A percentile compares a stretch with the other conserved stretches of the same genome.
Evolutionary conservation across 148 eudicot species (phyloP).

Genomic region (Dianthus caryophyllus): DNA sequence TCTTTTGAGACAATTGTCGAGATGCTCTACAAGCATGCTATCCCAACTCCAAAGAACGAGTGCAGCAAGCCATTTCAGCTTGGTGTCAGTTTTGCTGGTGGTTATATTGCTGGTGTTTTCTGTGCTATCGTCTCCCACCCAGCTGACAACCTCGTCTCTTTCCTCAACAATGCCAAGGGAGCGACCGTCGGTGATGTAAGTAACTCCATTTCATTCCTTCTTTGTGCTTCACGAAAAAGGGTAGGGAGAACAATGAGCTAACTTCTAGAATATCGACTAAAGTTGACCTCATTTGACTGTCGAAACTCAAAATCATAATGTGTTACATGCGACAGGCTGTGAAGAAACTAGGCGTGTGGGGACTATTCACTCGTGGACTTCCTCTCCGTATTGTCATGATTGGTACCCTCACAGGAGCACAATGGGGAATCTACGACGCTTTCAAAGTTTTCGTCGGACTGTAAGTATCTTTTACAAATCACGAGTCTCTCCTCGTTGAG

Average conservation of each 20-base stretch:
- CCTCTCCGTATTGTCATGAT: slow-evolving; percentile 94
- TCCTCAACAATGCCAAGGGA: slow-evolving; percentile 93
- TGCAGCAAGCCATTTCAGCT: slow-evolving; percentile 86
- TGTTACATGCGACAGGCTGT: slow-evolving; percentile 50
- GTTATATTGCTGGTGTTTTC: slow-evolving; percentile 84
- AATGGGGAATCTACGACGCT: slow-evolving; percentile 96
- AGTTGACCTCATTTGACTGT: no score
- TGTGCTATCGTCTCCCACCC: slow-evolving; percentile 95
- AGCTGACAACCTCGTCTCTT: slow-evolving; percentile 93
- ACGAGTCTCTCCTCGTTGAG: not conserved
- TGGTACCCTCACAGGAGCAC: slow-evolving; percentile 98
- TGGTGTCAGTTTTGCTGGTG: slow-evolving; percentile 96
- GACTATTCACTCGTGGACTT: slow-evolving; percentile 88
- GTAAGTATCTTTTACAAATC: slow-evolving; percentile 46
- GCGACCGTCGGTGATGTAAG: slow-evolving; percentile 92
- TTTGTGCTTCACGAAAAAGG: no score
- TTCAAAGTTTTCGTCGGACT: slow-evolving; percentile 91
- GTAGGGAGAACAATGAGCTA: no score
- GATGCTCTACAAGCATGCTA: slow-evolving; percentile 72
- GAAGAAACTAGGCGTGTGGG: slow-evolving; percentile 72
- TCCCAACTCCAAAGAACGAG: slow-evolving; percentile 72
- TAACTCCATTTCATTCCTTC: slow-evolving; percentile 13
- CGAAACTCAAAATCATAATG: not conserved
- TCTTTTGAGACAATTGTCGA: slow-evolving; percentile 90
- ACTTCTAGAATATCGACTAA: no score